These are phyloP conservation scores for Cladobotryum mycophilum DNA, from an alignment of 2,329 filamentous ascomycete genomes.

Conservation along the genomic window DNA sequence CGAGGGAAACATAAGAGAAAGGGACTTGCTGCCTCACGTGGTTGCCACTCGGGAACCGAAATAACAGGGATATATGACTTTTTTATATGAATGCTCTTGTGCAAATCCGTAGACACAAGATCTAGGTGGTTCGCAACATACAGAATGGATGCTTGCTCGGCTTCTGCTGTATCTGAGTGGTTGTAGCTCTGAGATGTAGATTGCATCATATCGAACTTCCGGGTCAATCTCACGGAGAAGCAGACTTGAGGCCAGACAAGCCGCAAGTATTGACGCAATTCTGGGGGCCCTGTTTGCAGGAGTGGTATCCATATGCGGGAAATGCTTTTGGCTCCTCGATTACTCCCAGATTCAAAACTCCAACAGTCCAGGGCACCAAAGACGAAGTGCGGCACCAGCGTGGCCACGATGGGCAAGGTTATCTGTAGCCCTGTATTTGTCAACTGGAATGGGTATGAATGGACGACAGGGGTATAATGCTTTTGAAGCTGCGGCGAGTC, in stretches of 20 bases:
- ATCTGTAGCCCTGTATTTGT: constrained; percentile 3
- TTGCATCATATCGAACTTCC: constrained; percentile 1
- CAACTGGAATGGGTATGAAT: constrained; percentile 5
- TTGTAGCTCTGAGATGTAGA: not conserved
- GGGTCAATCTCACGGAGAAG: constrained; percentile 1
- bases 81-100: constrained; percentile 7
- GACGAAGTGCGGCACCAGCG: constrained; percentile 2
- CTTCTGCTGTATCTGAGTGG: not conserved
- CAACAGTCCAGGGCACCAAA: constrained; percentile 8
- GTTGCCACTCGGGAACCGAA: constrained; percentile 2
- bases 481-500: constrained; percentile 3
- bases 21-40: constrained; percentile 3
- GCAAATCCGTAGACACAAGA: constrained; percentile 2
- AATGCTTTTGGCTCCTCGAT: not conserved
- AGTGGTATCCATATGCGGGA: constrained; percentile 8
- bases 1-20: constrained; percentile 11
- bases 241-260: constrained; percentile 3
- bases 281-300: not conserved
- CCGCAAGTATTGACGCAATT: not conserved
- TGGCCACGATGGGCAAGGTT: constrained; percentile 4
- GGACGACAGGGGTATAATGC: not conserved
- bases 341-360: constrained; percentile 1
- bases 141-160: not conserved
- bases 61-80: constrained; percentile 9
- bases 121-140: constrained; percentile 4